phyloP scores from a whole-genome alignment of 768 basidiomycete species.

The Agrocybe praecox region DNA sequence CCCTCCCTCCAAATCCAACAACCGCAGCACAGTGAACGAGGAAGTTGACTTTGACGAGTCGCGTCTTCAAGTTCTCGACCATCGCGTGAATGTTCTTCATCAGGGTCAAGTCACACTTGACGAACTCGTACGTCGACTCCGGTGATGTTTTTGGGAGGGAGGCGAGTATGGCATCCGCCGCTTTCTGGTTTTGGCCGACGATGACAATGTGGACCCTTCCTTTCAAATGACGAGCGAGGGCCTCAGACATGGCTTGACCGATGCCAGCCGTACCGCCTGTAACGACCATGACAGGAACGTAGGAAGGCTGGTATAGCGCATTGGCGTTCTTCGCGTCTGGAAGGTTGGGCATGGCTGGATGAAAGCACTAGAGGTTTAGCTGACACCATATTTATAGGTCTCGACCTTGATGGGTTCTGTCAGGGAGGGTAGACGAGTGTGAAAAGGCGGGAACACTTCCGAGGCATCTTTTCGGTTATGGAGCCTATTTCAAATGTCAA shows the following conservation, averaged over 20 bases:
- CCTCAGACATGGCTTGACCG: slow-evolving; percentile 36
- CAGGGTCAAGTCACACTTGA: slow-evolving; percentile 39
- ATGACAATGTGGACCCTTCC: slow-evolving; percentile 45
- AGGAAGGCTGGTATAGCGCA: slow-evolving; percentile 20
- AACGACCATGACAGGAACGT: slow-evolving; percentile 26
- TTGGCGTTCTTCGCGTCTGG: slow-evolving; percentile 12
- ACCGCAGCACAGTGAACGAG: slow-evolving; percentile 41
- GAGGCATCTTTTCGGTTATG: too few species aligned
- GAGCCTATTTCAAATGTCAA: too few species aligned
- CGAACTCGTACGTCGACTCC: slow-evolving; percentile 32
- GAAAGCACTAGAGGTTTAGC: too few species aligned
- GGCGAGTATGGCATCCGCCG: slow-evolving; percentile 38
- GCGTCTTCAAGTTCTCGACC: slow-evolving; percentile 26
- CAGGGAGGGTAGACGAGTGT: too few species aligned
- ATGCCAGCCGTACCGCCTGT: slow-evolving; percentile 31
- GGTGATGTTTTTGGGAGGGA: slow-evolving; percentile 17
- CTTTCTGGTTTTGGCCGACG: slow-evolving; percentile 38
- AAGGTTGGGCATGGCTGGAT: neutral
- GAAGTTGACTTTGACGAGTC: slow-evolving; percentile 42
- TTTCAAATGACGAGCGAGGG: slow-evolving; percentile 38
- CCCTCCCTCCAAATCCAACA: slow-evolving; percentile 30
- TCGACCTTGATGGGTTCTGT: too few species aligned
- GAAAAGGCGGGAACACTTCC: too few species aligned
- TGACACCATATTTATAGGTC: too few species aligned
- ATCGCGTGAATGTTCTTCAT: slow-evolving; percentile 39